Percentiles rank a stretch among this genome's conserved stretches.
Evolutionary conservation across 2,329 filamentous ascomycete species (phyloP).

Genomic region (Didymella arachidicola): DNA sequence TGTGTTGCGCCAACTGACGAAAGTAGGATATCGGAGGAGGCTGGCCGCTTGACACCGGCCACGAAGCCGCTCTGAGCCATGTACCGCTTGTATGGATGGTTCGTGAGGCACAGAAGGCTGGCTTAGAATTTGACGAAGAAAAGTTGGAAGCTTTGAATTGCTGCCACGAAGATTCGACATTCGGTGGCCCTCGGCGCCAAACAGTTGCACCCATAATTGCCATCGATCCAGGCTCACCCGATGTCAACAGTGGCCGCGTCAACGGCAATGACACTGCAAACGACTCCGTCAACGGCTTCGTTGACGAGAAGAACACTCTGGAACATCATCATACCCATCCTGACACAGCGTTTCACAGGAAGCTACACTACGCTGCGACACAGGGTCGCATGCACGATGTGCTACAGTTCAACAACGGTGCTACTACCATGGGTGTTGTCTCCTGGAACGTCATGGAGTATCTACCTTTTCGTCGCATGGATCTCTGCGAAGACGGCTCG

Average conservation of each 20-base stretch:
- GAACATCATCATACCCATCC: conserved; percentile 31
- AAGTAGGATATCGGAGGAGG: conserved; percentile 74
- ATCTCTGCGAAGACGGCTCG: conserved; percentile 72
- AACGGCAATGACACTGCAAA: conserved; percentile 1
- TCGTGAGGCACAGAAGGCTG: conserved; percentile 68
- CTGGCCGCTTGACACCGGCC: conserved; percentile 66
- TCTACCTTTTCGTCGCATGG: conserved; percentile 82
- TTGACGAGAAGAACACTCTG: conserved; percentile 30
- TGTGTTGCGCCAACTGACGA: background rate
- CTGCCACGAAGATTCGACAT: conserved; percentile 46
- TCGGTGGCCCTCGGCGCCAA: conserved; percentile 5
- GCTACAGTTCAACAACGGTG: conserved; percentile 68
- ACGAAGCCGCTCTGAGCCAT: conserved; percentile 68
- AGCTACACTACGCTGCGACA: conserved; percentile 65
- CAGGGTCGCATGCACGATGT: conserved; percentile 72
- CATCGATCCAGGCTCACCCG: conserved; percentile 41
- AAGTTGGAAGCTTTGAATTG: conserved; percentile 74
- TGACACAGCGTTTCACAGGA: conserved; percentile 59
- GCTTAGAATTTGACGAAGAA: conserved; percentile 72
- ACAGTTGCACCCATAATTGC: conserved; percentile 43
- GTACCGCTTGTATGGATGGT: conserved; percentile 76
- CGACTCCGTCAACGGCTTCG: conserved; percentile 5
- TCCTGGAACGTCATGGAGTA: conserved; percentile 84
- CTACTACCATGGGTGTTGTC: conserved; percentile 63
- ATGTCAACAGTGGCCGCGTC: background rate